These are phyloP conservation scores for Russula brevipes DNA, from an alignment of 768 basidiomycete species.

Conservation along the genomic window DNA sequence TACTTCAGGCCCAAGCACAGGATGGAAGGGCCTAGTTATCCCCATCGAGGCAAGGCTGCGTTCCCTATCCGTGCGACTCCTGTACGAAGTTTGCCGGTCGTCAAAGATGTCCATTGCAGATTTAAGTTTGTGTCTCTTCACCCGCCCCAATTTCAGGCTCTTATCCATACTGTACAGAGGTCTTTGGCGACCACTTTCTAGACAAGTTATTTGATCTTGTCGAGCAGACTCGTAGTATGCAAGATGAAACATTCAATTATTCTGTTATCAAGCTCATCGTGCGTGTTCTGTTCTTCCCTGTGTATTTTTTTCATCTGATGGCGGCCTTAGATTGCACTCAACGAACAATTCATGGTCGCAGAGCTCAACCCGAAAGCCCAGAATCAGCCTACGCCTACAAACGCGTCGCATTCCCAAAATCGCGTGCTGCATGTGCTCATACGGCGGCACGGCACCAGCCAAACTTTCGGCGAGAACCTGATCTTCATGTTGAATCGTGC, in stretches of 20 bases:
- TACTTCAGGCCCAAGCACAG: conserved; percentile 32
- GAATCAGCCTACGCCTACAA: conserved; percentile 23
- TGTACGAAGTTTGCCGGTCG: conserved; percentile 92
- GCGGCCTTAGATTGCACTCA: conserved; percentile 68
- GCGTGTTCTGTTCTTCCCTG: conserved; percentile 30
- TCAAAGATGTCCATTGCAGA: conserved; percentile 77
- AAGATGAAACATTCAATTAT: conserved; percentile 93
- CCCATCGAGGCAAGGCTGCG: conserved; percentile 84
- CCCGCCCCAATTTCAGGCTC: background rate
- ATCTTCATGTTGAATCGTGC: conserved; percentile 99
- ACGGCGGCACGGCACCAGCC: conserved; percentile 77
- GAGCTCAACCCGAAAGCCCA: conserved; percentile 38
- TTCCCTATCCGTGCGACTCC: conserved; percentile 59
- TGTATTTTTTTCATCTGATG: conserved; percentile 13
- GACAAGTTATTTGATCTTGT: conserved; percentile 90
- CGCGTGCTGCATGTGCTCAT: conserved; percentile 79
- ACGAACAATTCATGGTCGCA: conserved; percentile 98
- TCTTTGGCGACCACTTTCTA: conserved; percentile 81
- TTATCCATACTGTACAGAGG: conserved; percentile 40
- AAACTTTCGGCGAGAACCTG: conserved; percentile 97
- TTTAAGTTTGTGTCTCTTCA: conserved; percentile 57
- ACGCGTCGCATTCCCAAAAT: conserved; percentile 43
- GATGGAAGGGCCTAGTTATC: conserved; percentile 37
- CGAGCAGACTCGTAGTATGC: conserved; percentile 81
- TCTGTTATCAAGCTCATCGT: conserved; percentile 93